Evolutionary conservation across 2,329 filamentous ascomycete genomes (phyloP), one percentile per base, ranked within the genome.

Genomic region (Colletotrichum somersetense): DNA sequence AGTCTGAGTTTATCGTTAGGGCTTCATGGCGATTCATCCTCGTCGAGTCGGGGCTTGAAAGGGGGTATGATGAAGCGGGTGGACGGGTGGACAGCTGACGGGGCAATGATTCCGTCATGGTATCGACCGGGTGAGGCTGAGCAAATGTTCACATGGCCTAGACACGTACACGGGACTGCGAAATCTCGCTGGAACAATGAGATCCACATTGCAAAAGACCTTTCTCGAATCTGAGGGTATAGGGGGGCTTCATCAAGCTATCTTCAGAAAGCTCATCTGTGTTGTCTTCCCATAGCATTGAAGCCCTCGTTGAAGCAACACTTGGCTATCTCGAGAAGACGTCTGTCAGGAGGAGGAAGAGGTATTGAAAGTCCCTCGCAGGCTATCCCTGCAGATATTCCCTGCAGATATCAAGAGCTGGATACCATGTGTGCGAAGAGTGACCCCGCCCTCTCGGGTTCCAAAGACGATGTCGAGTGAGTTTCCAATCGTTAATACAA

Each of bases 1-100:
- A n/a, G n/a, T n/a, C n/a, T 66, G 67, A 67, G 55, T 53, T 30
- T 38, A 33, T 62, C 56, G 48, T 61, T 23, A 62, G 56, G 56
- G 30, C 30, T 58, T 14, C n/a, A 14, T 35, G 14, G 26, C 16
- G 26, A 30, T 16, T 18, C 7, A 38, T 14, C 53, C n/a, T 23
- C 16, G 5, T 52, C 23, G 1, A n/a, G 30, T 30, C 18, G n/a
- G n/a, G 35, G 20, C 26, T 50, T 40, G 44, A 33, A 46, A 33
- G 18, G 18, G 26, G 14, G 46, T 7, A 16, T 33, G 2, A 18
- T 40, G 33, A 53, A 26, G n/a, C 23, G 16, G 2, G 44, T 18
- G 42, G 67, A 38, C 55, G 16, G 2, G 44, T 18, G 42, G 67
- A 38, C 55, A 53, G 62, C 26, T 66, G 62, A 59, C 26, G 1